phyloP scores from a whole-genome alignment of 441 rosid species.

The Euphorbia corollata region DNA sequence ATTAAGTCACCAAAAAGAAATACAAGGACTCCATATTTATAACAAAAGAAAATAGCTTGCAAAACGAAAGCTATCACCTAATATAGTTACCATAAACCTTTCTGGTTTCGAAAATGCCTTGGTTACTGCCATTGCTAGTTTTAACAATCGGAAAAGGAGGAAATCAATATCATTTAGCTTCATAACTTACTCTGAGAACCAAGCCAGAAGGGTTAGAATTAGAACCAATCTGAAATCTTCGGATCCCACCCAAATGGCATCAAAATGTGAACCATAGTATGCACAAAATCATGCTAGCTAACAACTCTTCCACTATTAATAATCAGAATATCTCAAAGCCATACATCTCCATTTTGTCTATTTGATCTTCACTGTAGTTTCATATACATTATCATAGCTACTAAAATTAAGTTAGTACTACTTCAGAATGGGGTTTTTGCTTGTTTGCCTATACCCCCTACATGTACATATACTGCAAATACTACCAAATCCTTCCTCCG shows the following conservation, averaged over 20 bases:
- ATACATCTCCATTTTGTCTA: constrained; percentile 1
- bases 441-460: neutral
- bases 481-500: neutral
- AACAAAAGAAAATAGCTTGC: neutral
- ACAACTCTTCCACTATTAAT: neutral
- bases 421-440: neutral
- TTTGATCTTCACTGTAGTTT: neutral
- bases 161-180: neutral
- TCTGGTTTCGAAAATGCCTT: neutral
- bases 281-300: neutral
- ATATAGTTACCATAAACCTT: neutral
- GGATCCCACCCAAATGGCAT: neutral
- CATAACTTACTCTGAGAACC: neutral
- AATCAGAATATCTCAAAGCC: neutral
- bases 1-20: neutral
- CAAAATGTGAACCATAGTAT: neutral
- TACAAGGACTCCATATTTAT: neutral
- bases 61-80: neutral
- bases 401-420: neutral
- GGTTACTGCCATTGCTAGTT: neutral
- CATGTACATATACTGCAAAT: constrained; percentile 4
- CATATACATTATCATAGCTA: neutral
- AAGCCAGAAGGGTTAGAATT: neutral
- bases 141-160: neutral
- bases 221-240: neutral